These are phyloP conservation scores for Alnus glutinosa DNA, from an alignment of 306 rosid species.

Conservation along the genomic window DNA sequence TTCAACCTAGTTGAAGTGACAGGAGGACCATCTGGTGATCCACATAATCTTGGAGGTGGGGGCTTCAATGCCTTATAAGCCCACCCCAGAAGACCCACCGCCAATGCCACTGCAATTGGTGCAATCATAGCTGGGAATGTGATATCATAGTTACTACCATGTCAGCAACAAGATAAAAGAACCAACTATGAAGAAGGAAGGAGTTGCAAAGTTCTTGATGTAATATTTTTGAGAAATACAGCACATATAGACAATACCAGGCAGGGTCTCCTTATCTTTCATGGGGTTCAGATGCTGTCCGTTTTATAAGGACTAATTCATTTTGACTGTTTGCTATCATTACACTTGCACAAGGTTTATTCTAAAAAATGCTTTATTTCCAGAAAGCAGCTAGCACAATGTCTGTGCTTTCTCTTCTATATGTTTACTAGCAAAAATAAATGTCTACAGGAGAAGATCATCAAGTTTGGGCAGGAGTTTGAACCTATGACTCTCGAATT, in stretches of 20 bases:
- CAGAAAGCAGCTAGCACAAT: no score
- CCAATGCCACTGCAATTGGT: conserved; percentile 47
- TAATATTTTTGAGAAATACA: background rate
- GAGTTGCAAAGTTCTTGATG: background rate
- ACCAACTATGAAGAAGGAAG: background rate
- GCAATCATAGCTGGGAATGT: conserved; percentile 52
- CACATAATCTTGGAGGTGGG: conserved; percentile 63
- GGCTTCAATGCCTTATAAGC: conserved; percentile 57
- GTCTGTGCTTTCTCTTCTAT: background rate
- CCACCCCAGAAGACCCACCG: conserved; percentile 57
- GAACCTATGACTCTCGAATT: background rate
- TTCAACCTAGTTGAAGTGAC: conserved; percentile 64
- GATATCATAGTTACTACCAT: background rate
- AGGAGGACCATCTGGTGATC: conserved; percentile 61
- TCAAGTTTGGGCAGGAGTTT: background rate
- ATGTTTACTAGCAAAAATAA: background rate
- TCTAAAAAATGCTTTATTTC: background rate
- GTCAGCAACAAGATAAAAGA: background rate
- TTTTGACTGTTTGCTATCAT: no score
- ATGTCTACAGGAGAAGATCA: no score
- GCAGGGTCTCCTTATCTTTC: background rate
- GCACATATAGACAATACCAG: background rate
- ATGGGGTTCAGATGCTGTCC: background rate
- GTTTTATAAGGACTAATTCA: no score
- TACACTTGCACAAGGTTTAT: background rate